These are phyloP conservation scores for Fusarium phyllophilum DNA, from an alignment of 2,329 filamentous ascomycete species.

Conservation along the genomic window DNA sequence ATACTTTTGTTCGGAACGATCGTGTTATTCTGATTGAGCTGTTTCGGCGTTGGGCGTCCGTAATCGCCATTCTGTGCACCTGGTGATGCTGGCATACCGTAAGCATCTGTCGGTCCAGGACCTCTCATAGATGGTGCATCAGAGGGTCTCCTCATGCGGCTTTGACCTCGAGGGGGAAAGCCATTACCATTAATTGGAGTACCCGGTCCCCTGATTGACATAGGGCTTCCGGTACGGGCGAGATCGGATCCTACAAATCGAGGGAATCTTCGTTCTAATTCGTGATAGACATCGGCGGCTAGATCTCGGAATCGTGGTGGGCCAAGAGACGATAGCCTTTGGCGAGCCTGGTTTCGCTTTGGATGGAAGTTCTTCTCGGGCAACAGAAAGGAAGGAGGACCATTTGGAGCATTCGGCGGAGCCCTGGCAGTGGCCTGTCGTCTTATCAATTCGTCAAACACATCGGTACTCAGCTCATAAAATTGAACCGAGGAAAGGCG, in stretches of 20 bases:
- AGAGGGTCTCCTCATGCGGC: conserved; percentile 66
- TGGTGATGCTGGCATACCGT: conserved; percentile 68
- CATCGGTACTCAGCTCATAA: conserved; percentile 96
- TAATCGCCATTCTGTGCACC: conserved; percentile 70
- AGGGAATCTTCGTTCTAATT: conserved; percentile 90
- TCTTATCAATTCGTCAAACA: conserved; percentile 92
- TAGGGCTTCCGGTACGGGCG: conserved; percentile 74
- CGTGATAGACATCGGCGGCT: conserved; percentile 95
- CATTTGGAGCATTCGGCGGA: conserved; percentile 62
- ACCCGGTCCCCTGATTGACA: conserved; percentile 69
- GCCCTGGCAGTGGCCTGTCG: conserved; percentile 75
- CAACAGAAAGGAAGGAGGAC: conserved; percentile 77
- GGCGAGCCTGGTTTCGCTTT: conserved; percentile 96
- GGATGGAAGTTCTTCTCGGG: conserved; percentile 94
- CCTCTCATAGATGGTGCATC: conserved; percentile 70
- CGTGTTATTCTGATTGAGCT: conserved; percentile 88
- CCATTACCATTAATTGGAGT: conserved; percentile 70
- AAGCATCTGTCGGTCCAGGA: conserved; percentile 56
- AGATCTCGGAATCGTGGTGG: conserved; percentile 89
- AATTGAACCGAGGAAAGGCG: conserved; percentile 92
- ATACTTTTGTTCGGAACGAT: conserved; percentile 98
- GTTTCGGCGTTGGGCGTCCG: conserved; percentile 83
- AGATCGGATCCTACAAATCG: conserved; percentile 78
- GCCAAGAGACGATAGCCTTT: conserved; percentile 91
- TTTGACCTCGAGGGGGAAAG: conserved; percentile 62